These are phyloP conservation scores for Lagenaria siceraria DNA, from an alignment of 306 rosid genomes.

Conservation along the genomic window DNA sequence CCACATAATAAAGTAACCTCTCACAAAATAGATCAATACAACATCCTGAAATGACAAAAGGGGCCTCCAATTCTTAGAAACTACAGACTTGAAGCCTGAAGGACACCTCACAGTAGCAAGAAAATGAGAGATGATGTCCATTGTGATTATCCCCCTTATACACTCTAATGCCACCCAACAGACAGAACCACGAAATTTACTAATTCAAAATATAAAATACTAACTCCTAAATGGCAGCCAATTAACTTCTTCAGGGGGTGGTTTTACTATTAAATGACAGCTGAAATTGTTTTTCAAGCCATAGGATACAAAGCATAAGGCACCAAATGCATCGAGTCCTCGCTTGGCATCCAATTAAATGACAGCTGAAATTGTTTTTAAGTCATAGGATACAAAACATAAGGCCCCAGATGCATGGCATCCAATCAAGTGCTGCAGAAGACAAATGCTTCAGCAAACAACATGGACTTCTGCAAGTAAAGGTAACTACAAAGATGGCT, in stretches of 20 bases:
- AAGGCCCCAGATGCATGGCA: too few relatives aligned
- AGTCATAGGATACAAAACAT: too few relatives aligned
- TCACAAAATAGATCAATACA: too few relatives aligned
- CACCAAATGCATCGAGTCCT: not conserved
- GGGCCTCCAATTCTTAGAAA: too few relatives aligned
- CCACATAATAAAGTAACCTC: too few relatives aligned
- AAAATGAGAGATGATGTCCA: not conserved
- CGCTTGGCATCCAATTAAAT: not conserved
- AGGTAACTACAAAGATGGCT: not conserved
- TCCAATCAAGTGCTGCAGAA: not conserved
- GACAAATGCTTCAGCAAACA: not conserved
- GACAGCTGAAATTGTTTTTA: too few relatives aligned
- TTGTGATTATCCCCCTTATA: not conserved
- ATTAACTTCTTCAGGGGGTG: not conserved
- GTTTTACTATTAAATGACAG: not conserved
- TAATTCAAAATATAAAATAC: not conserved
- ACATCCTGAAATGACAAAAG: too few relatives aligned
- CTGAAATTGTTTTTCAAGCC: not conserved
- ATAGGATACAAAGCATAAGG: not conserved
- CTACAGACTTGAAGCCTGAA: too few relatives aligned
- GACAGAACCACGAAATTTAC: not conserved
- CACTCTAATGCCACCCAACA: not conserved
- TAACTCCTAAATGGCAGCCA: not conserved
- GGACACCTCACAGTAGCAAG: too few relatives aligned
- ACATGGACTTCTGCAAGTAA: not conserved